Percentiles rank a stretch among this genome's conserved stretches.
Conservation (phyloP, 805 yeast genomes). For the Scheffersomyces lignosus region DNA sequence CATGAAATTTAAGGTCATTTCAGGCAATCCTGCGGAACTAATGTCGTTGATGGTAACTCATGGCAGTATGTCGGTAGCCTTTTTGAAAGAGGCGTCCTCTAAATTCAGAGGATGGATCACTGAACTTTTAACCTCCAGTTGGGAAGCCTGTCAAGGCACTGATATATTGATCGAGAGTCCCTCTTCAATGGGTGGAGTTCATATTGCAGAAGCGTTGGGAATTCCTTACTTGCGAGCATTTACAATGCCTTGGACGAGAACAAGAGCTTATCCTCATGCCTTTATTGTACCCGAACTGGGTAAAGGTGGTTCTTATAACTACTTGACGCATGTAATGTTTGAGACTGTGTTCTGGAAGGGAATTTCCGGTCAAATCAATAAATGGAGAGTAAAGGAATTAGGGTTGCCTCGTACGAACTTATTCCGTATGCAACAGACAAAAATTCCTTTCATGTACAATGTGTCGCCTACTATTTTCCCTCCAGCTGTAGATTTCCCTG, state of each 20-base stretch:
- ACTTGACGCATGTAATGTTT: constrained; percentile 88
- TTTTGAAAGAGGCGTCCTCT: constrained; percentile 77
- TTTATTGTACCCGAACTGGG: constrained; percentile 92
- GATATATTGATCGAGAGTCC: constrained; percentile 94
- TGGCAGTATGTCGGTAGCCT: constrained; percentile 80
- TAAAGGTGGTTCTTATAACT: constrained; percentile 89
- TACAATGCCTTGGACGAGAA: constrained; percentile 98
- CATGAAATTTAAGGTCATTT: constrained; percentile 68
- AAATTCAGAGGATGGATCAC: constrained; percentile 83
- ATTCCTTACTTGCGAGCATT: constrained; percentile 93
- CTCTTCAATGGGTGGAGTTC: constrained; percentile 93
- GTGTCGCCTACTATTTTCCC: constrained; percentile 88
- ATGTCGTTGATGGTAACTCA: constrained; percentile 93
- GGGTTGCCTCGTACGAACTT: constrained; percentile 68
- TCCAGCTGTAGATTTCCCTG: constrained; percentile 90
- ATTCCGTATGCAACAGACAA: constrained; percentile 67
- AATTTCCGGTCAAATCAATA: constrained; percentile 79
- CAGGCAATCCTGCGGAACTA: constrained; percentile 90
- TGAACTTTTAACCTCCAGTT: constrained; percentile 68
- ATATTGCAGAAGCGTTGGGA: constrained; percentile 87
- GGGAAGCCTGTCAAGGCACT: constrained; percentile 83
- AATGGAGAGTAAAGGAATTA: constrained; percentile 76
- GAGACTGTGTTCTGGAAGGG: constrained; percentile 95
- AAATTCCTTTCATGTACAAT: constrained; percentile 85
- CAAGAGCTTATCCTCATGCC: constrained; percentile 95